Evolutionary conservation across 1,139 yeast genomes (phyloP).

Genomic region (Pichia sp.): DNA sequence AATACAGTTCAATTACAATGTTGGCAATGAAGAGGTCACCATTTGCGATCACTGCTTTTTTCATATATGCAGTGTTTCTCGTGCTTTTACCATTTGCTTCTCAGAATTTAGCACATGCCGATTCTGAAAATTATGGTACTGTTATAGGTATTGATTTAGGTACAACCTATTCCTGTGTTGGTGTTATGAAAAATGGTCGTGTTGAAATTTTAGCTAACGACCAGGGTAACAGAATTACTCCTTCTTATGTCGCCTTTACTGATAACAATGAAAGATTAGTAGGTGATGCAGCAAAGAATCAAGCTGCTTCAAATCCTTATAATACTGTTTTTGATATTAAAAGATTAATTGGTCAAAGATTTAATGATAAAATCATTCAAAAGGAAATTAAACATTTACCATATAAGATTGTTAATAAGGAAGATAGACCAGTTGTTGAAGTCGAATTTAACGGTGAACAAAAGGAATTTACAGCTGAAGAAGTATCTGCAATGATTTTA

Average conservation of each 20-base stretch:
- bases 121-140: constrained; percentile 60
- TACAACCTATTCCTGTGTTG: constrained; percentile 89
- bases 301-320: constrained; percentile 73
- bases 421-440: constrained; percentile 74
- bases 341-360: constrained; percentile 79
- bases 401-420: constrained; percentile 56
- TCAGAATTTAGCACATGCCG: constrained; percentile 33
- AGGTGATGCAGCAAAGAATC: constrained; percentile 94
- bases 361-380: constrained; percentile 68
- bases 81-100: constrained; percentile 53
- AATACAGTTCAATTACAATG: not conserved
- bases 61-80: constrained; percentile 49
- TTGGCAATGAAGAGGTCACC: constrained; percentile 11
- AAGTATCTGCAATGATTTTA: constrained; percentile 85
- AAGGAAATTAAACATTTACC: constrained; percentile 81
- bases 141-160: constrained; percentile 88
- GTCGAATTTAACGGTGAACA: constrained; percentile 56
- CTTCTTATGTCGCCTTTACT: constrained; percentile 83
- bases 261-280: constrained; percentile 69
- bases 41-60: constrained; percentile 13
- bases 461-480: constrained; percentile 79
- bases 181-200: constrained; percentile 86
- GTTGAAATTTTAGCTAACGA: constrained; percentile 92
- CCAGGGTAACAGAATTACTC: constrained; percentile 94
- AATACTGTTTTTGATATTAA: constrained; percentile 83